These are phyloP conservation scores for Acacia melanoxylon DNA, from an alignment of 306 rosid genomes.

Conservation along the genomic window DNA sequence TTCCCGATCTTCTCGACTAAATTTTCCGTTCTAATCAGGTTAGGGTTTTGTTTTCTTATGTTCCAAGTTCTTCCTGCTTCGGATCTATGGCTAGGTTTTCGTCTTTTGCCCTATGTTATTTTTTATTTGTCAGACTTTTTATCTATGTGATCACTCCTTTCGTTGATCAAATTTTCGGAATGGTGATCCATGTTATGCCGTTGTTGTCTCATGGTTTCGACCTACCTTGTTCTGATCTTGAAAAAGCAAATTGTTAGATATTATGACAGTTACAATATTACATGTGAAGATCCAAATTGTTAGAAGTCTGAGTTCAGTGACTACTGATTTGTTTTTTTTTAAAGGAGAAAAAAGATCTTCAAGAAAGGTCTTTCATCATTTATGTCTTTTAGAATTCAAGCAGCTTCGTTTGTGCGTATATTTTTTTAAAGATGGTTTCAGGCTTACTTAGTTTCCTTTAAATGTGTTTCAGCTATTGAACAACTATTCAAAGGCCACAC, in stretches of 20 bases:
- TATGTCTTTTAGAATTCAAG: not conserved
- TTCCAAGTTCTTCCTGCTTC: not conserved
- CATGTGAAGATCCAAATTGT: not conserved
- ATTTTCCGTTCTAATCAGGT: not conserved
- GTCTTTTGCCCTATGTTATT: not conserved
- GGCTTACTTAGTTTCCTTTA: too few relatives aligned
- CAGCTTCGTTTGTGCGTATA: not conserved
- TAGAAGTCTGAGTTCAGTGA: not conserved
- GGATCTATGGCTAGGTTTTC: not conserved
- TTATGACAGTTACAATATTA: not conserved
- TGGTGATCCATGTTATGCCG: not conserved
- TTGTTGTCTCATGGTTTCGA: not conserved
- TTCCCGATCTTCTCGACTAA: not conserved
- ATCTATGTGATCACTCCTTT: not conserved
- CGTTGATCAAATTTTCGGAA: not conserved
- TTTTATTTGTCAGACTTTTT: not conserved
- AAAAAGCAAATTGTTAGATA: not conserved
- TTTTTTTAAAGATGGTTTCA: too few relatives aligned
- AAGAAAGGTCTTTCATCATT: too few relatives aligned
- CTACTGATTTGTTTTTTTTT: not conserved
- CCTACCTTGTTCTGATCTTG: not conserved
- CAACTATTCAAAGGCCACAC: too few relatives aligned
- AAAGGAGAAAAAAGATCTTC: not conserved
- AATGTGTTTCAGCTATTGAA: too few relatives aligned
- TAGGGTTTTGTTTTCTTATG: not conserved